Conservation (phyloP, 2,329 filamentous ascomycete species). For the Colletotrichum plurivorum region DNA sequence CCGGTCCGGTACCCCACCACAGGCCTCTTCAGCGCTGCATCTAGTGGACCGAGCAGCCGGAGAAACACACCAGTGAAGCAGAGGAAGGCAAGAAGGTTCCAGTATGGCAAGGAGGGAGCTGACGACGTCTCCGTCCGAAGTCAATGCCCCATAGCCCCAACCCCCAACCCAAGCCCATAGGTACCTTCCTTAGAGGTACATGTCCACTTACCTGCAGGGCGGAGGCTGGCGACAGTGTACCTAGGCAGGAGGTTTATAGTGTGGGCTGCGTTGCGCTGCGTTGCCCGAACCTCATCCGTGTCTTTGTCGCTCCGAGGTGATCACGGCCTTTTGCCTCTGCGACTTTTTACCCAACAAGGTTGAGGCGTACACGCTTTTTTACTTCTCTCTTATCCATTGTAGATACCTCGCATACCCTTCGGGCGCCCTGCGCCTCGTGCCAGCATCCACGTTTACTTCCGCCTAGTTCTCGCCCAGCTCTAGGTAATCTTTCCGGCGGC, state of each 20-base stretch:
- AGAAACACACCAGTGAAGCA: conserved; percentile 36
- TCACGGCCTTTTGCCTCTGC: conserved; percentile 13
- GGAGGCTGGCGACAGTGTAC: conserved; percentile 2
- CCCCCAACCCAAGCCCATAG: conserved; percentile 6
- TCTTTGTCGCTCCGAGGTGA: conserved; percentile 18
- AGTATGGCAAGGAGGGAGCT: conserved; percentile 37
- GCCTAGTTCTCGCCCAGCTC: conserved; percentile 32
- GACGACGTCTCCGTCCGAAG: conserved; percentile 40
- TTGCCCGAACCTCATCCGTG: conserved; percentile 5
- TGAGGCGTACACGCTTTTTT: conserved; percentile 14
- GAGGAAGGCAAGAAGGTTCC: conserved; percentile 28
- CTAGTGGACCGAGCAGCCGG: conserved; percentile 39
- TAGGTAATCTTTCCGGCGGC: conserved; percentile 37
- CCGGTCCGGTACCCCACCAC: conserved; percentile 30
- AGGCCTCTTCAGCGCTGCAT: conserved; percentile 36
- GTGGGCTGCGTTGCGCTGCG: conserved; percentile 9
- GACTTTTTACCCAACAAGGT: conserved; percentile 16
- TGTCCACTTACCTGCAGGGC: neutral
- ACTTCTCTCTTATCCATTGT: conserved; percentile 16
- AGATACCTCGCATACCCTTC: conserved; percentile 17
- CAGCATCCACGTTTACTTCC: conserved; percentile 28
- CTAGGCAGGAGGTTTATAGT: neutral
- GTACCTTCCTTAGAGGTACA: conserved; percentile 6
- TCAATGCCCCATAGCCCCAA: conserved; percentile 29
- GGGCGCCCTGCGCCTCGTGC: conserved; percentile 36